phyloP scores from a whole-genome alignment of 768 basidiomycete species.

The Phaeolepiota aurea region DNA sequence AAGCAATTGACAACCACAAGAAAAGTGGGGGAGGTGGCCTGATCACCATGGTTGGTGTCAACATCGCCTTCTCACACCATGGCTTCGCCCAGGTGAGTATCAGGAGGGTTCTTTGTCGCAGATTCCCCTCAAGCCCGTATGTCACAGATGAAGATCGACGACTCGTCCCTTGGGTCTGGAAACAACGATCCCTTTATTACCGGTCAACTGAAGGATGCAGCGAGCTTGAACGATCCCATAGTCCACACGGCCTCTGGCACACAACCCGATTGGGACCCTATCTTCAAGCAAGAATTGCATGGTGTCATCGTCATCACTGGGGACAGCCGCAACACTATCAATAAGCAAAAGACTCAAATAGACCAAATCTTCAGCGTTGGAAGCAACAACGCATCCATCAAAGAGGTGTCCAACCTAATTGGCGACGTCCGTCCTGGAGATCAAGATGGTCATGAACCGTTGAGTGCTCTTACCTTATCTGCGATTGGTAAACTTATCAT shows the following conservation, averaged over 20 bases:
- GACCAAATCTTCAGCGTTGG: conserved; percentile 25
- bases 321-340: conserved; percentile 27
- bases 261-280: conserved; percentile 38
- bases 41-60: conserved; percentile 34
- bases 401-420: conserved; percentile 24
- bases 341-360: conserved; percentile 24
- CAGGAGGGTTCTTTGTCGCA: not conserved
- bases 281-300: conserved; percentile 37
- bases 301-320: conserved; percentile 43
- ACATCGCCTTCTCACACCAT: conserved; percentile 45
- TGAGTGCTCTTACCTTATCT: conserved; percentile 12
- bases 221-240: not conserved
- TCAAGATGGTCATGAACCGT: conserved; percentile 38
- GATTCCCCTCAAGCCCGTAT: too few relatives aligned
- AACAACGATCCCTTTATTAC: conserved; percentile 19
- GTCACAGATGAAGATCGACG: conserved; percentile 29
- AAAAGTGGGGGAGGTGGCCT: conserved; percentile 20
- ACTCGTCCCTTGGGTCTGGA: conserved; percentile 25
- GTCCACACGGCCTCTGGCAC: conserved; percentile 2
- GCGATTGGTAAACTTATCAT: not conserved
- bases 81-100: conserved; percentile 31
- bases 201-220: conserved; percentile 33
- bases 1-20: conserved; percentile 30
- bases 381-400: conserved; percentile 21
- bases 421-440: conserved; percentile 38